Evolutionary conservation across 1,139 yeast species (phyloP).

Genomic region (Debaryomyces coudertii): DNA sequence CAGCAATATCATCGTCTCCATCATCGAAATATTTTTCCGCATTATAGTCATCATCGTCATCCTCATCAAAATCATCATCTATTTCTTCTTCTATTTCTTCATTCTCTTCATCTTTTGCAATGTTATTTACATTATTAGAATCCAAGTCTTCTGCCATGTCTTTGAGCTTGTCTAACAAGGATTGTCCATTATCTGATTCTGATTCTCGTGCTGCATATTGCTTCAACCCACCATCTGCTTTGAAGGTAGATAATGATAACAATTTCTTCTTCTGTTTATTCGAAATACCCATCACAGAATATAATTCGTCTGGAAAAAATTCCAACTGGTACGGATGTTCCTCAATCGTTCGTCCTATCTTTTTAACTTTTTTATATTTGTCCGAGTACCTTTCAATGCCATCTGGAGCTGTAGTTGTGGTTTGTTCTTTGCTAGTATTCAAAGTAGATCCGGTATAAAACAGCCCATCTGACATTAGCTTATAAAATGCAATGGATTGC

Average conservation of each 20-base stretch:
- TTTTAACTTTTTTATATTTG: constrained; percentile 69
- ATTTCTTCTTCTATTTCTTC: constrained; percentile 52
- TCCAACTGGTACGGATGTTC: constrained; percentile 79
- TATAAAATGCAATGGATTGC: constrained; percentile 62
- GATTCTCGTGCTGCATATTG: constrained; percentile 34
- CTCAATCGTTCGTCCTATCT: constrained; percentile 74
- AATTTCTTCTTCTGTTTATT: constrained; percentile 55
- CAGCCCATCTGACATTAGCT: constrained; percentile 70
- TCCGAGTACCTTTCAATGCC: constrained; percentile 79
- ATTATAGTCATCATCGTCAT: constrained; percentile 66
- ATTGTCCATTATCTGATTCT: constrained; percentile 37
- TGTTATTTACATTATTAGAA: constrained; percentile 31
- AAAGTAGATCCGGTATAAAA: constrained; percentile 66
- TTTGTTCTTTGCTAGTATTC: constrained; percentile 25
- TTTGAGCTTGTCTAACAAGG: constrained; percentile 60
- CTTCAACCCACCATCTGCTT: constrained; percentile 50
- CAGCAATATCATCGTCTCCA: constrained; percentile 77
- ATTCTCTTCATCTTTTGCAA: constrained; percentile 44
- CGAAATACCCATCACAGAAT: constrained; percentile 71
- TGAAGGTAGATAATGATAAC: constrained; percentile 53
- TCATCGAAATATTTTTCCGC: constrained; percentile 63
- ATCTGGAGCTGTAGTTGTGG: constrained; percentile 35
- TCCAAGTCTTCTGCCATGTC: constrained; percentile 63
- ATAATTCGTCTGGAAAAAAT: constrained; percentile 80
- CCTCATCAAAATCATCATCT: constrained; percentile 64